phyloP scores from a whole-genome alignment of 768 basidiomycete genomes.

The Naganishia vishniacii region DNA sequence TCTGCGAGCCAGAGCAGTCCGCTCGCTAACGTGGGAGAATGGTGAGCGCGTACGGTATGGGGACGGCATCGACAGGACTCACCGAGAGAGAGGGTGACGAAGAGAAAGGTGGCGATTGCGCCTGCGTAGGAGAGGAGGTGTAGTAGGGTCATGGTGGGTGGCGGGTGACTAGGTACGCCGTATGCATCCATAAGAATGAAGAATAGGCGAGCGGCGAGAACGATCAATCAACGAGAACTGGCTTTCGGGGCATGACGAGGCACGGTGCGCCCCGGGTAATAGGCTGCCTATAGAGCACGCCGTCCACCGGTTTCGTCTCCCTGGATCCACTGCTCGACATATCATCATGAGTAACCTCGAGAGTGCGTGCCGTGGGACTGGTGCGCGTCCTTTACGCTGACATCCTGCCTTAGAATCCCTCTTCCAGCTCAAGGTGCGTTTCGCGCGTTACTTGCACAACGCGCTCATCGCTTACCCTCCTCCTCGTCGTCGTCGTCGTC shows the following conservation, averaged over 20 bases:
- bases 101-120: slow-evolving; percentile 69
- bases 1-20: slow-evolving; percentile 90
- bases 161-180: not conserved
- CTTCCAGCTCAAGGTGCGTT: slow-evolving; percentile 89
- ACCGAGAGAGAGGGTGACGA: slow-evolving; percentile 89
- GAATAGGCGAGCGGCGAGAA: too few relatives aligned
- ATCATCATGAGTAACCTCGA: slow-evolving; percentile 57
- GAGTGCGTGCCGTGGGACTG: slow-evolving; percentile 70
- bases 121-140: slow-evolving; percentile 59
- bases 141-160: slow-evolving; percentile 41
- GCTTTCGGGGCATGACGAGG: too few relatives aligned
- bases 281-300: too few relatives aligned
- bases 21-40: slow-evolving; percentile 59
- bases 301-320: too few relatives aligned
- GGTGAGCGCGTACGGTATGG: slow-evolving; percentile 4
- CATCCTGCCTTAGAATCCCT: slow-evolving; percentile 65
- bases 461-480: not conserved
- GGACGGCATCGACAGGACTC: slow-evolving; percentile 35
- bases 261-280: slow-evolving; percentile 16
- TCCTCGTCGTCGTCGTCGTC: too few relatives aligned
- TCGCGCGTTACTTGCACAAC: slow-evolving; percentile 15
- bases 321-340: too few relatives aligned
- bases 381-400: too few relatives aligned
- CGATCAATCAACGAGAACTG: not conserved
- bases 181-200: not conserved